phyloP scores from a whole-genome alignment of 345 rosid species.

The Euphorbia peplus region DNA sequence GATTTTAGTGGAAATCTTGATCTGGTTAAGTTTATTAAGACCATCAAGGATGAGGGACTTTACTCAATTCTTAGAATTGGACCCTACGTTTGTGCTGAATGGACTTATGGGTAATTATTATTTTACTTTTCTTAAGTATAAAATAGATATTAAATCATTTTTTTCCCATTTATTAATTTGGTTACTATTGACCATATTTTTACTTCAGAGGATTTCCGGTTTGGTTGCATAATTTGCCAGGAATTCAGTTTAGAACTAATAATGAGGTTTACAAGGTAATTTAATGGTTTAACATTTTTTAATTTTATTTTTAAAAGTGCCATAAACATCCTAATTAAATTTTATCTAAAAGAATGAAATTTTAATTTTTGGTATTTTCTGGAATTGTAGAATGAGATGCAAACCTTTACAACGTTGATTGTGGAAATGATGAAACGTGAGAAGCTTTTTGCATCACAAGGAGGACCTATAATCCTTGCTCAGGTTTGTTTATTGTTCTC shows the following conservation, averaged over 20 bases:
- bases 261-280: slow-evolving; percentile 20
- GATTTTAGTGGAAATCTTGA: slow-evolving; percentile 19
- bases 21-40: slow-evolving; percentile 16
- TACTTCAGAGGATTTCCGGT: slow-evolving; percentile 24
- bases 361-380: not conserved
- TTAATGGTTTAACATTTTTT: not conserved
- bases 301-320: too few relatives aligned
- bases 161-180: not conserved
- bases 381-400: slow-evolving; percentile 23
- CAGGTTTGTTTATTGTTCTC: slow-evolving; percentile 11
- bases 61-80: slow-evolving; percentile 23
- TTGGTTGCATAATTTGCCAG: slow-evolving; percentile 20
- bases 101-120: slow-evolving; percentile 22
- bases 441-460: slow-evolving; percentile 24
- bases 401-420: slow-evolving; percentile 8
- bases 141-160: not conserved
- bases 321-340: too few relatives aligned
- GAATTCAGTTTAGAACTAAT: slow-evolving; percentile 16
- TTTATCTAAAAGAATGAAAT: not conserved
- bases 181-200: not conserved
- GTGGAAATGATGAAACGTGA: slow-evolving; percentile 19
- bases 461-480: slow-evolving; percentile 28
- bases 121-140: not conserved
- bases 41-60: slow-evolving; percentile 14
- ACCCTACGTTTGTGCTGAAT: slow-evolving; percentile 26